phyloP scores from a whole-genome alignment of 441 rosid species.

The Eutrema salsugineum region DNA sequence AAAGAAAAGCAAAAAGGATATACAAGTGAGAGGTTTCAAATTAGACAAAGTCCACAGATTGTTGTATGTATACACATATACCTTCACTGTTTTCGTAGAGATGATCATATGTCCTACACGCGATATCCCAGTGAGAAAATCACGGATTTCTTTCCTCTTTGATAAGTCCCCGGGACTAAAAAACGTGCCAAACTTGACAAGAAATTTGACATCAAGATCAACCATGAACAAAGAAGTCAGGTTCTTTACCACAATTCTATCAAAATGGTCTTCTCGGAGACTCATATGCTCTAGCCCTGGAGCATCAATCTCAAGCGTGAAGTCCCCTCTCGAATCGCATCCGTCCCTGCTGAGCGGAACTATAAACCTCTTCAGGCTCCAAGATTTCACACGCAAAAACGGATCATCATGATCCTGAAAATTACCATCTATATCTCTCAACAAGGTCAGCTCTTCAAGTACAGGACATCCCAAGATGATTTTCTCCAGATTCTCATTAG shows the following conservation, averaged over 20 bases:
- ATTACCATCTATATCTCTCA: neutral
- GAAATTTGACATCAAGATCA: neutral
- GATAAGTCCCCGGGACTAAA: neutral
- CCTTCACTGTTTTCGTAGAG: neutral
- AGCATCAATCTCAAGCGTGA: constrained; percentile 7
- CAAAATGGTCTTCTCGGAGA: neutral
- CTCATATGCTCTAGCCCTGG: constrained; percentile 10
- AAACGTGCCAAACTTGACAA: no score
- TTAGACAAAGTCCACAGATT: neutral
- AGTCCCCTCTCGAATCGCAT: neutral
- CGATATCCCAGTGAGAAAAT: neutral
- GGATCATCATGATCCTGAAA: neutral
- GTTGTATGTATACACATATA: neutral
- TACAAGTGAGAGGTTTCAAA: neutral
- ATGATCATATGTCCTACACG: constrained; percentile 2
- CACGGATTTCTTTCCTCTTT: neutral
- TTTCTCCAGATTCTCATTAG: neutral
- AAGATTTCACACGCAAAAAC: neutral
- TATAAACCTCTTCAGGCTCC: neutral
- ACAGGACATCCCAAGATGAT: neutral
- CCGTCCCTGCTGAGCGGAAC: neutral
- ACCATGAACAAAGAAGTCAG: neutral
- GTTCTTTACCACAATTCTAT: neutral
- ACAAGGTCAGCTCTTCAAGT: neutral
- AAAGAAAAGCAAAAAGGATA: neutral